Base-by-base conservation (phyloP, 306 rosid genomes). In the Vigna unguiculata region DNA sequence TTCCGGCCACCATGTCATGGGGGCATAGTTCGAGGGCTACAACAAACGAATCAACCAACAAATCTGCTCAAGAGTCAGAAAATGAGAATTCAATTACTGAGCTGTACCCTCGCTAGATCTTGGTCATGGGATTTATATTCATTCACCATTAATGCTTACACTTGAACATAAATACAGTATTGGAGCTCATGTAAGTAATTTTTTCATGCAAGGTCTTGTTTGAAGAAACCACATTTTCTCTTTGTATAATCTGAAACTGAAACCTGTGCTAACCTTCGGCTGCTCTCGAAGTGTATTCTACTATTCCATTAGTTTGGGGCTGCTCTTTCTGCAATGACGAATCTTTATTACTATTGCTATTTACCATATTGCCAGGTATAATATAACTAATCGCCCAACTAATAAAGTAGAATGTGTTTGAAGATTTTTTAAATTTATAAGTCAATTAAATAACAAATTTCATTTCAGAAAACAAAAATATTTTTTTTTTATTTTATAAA, bases 61-160 rank as follows among this genome's bases (percentile, higher is more conserved):
- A 4, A 43, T 46, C 46, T 28, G 14, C 9, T 46, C 78, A 62
- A 19, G 16, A 7, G 13, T 60, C 71, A 4, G n/a, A 13, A 2
- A 75, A 61, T 32, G 51, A 75, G 1, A 57, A 57, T 59, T 62
- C 69, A 62, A 38, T 65, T 6, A 19, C 71, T 12, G 20, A 65
- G n/a, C 34, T 3, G 7, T 65, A 41, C 24, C 71, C 71, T 41
- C 79, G 79, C 36, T 75, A 75, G 62, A 61, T 47, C 32, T 75
- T 75, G 22, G 1, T 46, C 12, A 30, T n/a, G 9, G 20, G 7
- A 19, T 8, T 41, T 25, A 41, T 5, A 43, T 21, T 24, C 68
- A 24, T 9, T 62, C 45, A n/a, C 11, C 12, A 14, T 58, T 40
- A 28, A 14, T 25, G 11, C 63, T 57, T 57, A 5, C 10, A 24